phyloP scores from a whole-genome alignment of 1,284 basidiomycete genomes.

The Rhodotorula glutinis region DNA sequence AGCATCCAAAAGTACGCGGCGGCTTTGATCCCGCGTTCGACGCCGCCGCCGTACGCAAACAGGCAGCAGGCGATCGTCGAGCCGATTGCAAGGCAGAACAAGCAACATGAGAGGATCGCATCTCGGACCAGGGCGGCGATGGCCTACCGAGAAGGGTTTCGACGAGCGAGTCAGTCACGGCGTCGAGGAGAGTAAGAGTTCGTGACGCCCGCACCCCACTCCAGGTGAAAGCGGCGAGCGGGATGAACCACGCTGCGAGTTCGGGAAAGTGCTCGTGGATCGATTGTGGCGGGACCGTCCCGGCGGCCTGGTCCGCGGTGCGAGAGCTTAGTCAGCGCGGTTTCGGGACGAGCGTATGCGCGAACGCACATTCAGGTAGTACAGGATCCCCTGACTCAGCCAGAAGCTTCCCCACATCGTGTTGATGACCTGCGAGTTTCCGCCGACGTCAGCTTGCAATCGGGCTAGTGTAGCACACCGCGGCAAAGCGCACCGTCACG shows the following conservation, averaged over 20 bases:
- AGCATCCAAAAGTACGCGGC: neutral
- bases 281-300: neutral
- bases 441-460: too few species aligned
- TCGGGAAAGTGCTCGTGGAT: neutral
- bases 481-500: neutral
- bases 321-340: too few species aligned
- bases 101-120: neutral
- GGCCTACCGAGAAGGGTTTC: neutral
- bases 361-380: neutral
- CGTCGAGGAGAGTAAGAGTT: neutral
- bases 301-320: neutral
- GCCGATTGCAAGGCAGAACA: neutral
- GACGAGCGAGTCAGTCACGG: too few species aligned
- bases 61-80: neutral
- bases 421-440: too few species aligned
- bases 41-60: neutral
- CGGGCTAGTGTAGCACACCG: too few species aligned
- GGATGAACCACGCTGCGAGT: neutral
- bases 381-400: neutral
- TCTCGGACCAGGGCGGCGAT: neutral
- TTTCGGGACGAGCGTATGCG: too few species aligned
- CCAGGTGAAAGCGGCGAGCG: neutral
- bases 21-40: neutral
- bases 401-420: neutral
- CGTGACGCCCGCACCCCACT: neutral